phyloP scores from a whole-genome alignment of 2,329 filamentous ascomycete genomes.

The Coleophoma crateriformis region DNA sequence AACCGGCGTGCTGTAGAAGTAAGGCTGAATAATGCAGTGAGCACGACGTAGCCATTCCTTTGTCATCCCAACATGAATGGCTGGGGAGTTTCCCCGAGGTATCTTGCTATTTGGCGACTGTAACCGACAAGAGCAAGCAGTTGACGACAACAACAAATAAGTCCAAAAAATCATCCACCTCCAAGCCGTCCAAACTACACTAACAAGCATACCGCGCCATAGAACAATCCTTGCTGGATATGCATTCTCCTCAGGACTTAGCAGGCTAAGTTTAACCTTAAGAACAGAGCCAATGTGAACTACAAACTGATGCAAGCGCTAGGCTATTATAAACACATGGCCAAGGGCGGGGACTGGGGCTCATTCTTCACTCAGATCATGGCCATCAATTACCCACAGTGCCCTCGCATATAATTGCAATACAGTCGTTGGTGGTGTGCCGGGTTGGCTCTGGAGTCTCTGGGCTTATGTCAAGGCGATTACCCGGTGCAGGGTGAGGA shows the following conservation, averaged over 20 bases:
- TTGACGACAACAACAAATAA: slow-evolving; percentile 13
- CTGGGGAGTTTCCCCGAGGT: slow-evolving; percentile 32
- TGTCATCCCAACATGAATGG: slow-evolving; percentile 38
- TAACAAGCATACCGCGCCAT: slow-evolving; percentile 40
- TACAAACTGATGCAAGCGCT: slow-evolving; percentile 34
- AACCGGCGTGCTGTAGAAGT: slow-evolving; percentile 23
- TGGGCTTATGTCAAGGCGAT: slow-evolving; percentile 12
- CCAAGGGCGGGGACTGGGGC: slow-evolving; percentile 19
- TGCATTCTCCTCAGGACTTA: slow-evolving; percentile 32
- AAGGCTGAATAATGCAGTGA: slow-evolving; percentile 20
- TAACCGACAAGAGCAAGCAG: background rate
- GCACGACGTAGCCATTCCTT: slow-evolving; percentile 28
- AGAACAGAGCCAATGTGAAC: slow-evolving; percentile 26
- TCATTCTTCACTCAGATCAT: slow-evolving; percentile 7
- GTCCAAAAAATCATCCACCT: slow-evolving; percentile 27
- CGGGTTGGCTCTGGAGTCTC: slow-evolving; percentile 11
- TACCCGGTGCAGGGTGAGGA: slow-evolving; percentile 9
- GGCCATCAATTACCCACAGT: slow-evolving; percentile 10
- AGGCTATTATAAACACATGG: slow-evolving; percentile 21
- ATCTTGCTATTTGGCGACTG: slow-evolving; percentile 11
- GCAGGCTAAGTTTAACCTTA: slow-evolving; percentile 33
- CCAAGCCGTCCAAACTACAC: slow-evolving; percentile 14
- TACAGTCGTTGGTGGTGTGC: slow-evolving; percentile 12
- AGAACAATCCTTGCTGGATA: slow-evolving; percentile 37
- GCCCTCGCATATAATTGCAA: slow-evolving; percentile 22